Percentiles rank a stretch among this genome's conserved stretches.
These are phyloP conservation scores for Stephania japonica DNA, from an alignment of 164 flowering plant genomes.

Conservation along the genomic window DNA sequence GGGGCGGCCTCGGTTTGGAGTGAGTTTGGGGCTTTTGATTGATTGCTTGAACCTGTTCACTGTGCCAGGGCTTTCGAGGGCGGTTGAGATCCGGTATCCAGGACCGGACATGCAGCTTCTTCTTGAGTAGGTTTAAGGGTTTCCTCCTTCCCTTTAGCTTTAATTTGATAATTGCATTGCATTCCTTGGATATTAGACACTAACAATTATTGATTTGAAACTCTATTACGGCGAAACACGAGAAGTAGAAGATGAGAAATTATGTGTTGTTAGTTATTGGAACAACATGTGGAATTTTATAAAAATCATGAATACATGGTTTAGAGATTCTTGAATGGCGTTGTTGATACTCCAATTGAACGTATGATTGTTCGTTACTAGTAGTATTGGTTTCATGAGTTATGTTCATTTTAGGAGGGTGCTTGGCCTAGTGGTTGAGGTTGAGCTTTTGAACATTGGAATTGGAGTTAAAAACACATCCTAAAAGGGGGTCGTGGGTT, in stretches of 20 bases:
- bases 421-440: too few relatives aligned
- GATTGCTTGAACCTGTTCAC: slow-evolving; percentile 84
- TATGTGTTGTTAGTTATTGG: background rate
- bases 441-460: too few relatives aligned
- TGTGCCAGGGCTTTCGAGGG: slow-evolving; percentile 44
- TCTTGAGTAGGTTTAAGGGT: slow-evolving; percentile 54
- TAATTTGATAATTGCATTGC: background rate
- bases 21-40: slow-evolving; percentile 80
- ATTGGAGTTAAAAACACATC: too few relatives aligned
- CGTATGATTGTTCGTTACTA: background rate
- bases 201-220: too few relatives aligned
- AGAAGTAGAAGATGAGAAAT: background rate
- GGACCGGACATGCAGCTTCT: slow-evolving; percentile 99
- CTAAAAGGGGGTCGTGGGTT: too few relatives aligned
- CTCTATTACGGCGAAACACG: too few relatives aligned
- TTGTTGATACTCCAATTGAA: background rate
- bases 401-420: too few relatives aligned
- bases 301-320: too few relatives aligned
- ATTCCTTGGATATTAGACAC: too few relatives aligned
- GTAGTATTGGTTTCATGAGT: background rate
- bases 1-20: slow-evolving; percentile 79
- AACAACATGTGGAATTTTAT: too few relatives aligned
- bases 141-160: too few relatives aligned
- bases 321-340: too few relatives aligned
- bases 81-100: slow-evolving; percentile 76